Conservation (phyloP, 73 alveolate genomes). For the Stentor roeselii region DNA sequence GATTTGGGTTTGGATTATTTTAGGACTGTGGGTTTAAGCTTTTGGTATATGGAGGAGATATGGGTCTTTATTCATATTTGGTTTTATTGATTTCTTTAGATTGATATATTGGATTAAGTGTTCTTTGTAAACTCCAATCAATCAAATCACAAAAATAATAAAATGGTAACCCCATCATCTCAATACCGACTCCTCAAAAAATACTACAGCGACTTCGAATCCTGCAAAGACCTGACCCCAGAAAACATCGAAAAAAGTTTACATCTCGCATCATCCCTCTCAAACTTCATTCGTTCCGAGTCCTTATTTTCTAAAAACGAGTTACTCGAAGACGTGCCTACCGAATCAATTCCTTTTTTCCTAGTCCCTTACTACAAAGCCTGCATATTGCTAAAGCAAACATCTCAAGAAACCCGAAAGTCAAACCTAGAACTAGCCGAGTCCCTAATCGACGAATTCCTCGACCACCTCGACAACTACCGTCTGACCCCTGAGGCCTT, state of each 20-base stretch:
- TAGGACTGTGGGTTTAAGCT: no score
- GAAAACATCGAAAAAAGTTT: neutral
- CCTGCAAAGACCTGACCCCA: constrained; percentile 4
- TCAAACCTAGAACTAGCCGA: constrained; percentile 15
- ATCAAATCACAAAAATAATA: neutral
- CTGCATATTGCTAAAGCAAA: neutral
- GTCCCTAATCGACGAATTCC: constrained; percentile 6
- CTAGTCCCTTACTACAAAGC: constrained; percentile 14
- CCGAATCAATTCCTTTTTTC: neutral
- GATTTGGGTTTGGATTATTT: no score
- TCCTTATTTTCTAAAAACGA: constrained; percentile 13
- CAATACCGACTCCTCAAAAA: neutral
- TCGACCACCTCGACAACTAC: constrained; percentile 1
- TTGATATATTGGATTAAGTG: no score
- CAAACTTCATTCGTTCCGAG: neutral
- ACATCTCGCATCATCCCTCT: neutral
- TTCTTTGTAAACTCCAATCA: neutral
- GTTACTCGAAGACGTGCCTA: constrained; percentile 27
- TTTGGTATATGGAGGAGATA: no score
- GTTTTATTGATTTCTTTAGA: no score
- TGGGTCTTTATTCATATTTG: no score
- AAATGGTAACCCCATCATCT: neutral
- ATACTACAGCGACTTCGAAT: neutral
- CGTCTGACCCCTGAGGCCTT: neutral
- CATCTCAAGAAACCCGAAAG: constrained; percentile 7